A percentile compares a stretch with the other conserved stretches of the same genome.
Evolutionary conservation across 2,329 filamentous ascomycete genomes (phyloP).

Genomic region (Penicillium hesseltinei): DNA sequence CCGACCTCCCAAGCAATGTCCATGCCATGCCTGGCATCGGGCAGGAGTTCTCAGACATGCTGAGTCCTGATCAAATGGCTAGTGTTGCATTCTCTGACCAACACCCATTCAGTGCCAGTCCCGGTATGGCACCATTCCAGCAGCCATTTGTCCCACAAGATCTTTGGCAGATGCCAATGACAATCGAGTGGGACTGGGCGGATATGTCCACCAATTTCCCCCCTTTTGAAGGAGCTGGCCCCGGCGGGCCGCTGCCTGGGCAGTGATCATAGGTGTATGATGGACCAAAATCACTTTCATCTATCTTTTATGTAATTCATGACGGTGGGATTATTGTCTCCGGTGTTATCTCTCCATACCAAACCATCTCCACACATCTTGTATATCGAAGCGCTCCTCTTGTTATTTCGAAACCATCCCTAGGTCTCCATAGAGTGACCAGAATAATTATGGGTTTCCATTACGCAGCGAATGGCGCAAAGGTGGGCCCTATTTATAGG

Average conservation of each 20-base stretch:
- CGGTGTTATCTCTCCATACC: conserved; percentile 8
- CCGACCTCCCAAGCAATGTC: conserved; percentile 27
- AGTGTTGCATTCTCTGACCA: conserved; percentile 35
- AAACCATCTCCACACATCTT: conserved; percentile 15
- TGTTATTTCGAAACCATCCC: conserved; percentile 1
- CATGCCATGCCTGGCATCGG: conserved; percentile 31
- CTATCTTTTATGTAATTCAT: conserved; percentile 9
- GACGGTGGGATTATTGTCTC: neutral
- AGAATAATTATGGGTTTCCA: neutral
- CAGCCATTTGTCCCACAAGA: conserved; percentile 90
- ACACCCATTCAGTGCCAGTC: conserved; percentile 29
- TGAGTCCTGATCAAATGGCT: conserved; percentile 37
- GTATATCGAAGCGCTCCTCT: conserved; percentile 15
- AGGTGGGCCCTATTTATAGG: neutral
- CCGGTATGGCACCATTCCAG: conserved; percentile 58
- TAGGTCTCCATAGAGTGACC: neutral
- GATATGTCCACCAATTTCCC: conserved; percentile 44
- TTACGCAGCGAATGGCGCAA: conserved; percentile 10
- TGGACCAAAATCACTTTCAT: conserved; percentile 7
- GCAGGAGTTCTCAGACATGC: conserved; percentile 39
- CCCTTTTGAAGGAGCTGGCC: conserved; percentile 30
- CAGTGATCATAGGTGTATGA: conserved; percentile 25
- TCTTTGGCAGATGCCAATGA: conserved; percentile 94
- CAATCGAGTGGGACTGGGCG: conserved; percentile 84
- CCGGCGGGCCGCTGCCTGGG: conserved; percentile 24